phyloP scores from a whole-genome alignment of 169 alveolate genomes.

The Ichthyophthirius multifiliis region DNA sequence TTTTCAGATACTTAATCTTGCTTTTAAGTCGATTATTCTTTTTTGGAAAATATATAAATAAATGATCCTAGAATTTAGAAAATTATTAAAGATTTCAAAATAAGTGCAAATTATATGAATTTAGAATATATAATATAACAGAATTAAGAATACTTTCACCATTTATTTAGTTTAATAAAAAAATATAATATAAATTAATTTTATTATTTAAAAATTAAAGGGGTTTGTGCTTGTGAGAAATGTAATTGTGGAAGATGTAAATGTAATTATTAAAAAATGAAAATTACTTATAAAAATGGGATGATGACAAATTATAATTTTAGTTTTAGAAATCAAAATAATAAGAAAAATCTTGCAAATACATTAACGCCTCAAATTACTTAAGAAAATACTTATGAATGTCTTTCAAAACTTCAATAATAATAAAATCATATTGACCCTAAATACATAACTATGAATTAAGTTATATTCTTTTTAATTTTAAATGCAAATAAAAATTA shows the following conservation, averaged over 20 bases:
- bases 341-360: background rate
- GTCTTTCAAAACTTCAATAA: background rate
- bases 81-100: background rate
- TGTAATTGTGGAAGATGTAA: constrained; percentile 10
- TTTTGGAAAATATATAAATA: background rate
- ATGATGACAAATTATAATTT: background rate
- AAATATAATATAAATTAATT: too few species aligned
- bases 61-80: constrained; percentile 4
- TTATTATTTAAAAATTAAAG: background rate
- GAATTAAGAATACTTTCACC: constrained; percentile 12
- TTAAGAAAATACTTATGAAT: background rate
- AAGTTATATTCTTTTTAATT: background rate
- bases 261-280: background rate
- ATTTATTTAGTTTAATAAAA: constrained; percentile 8
- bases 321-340: background rate
- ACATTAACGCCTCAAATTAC: background rate
- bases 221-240: constrained; percentile 16
- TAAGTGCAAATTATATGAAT: background rate
- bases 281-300: constrained; percentile 2
- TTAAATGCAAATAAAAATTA: background rate
- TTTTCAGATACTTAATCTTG: too few species aligned
- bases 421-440: background rate
- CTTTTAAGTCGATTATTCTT: background rate
- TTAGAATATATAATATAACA: background rate
- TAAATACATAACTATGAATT: background rate